A percentile compares a stretch with the other conserved stretches of the same genome.
Evolutionary conservation across 805 yeast species (phyloP).

Genomic region (Yarrowia sp.): DNA sequence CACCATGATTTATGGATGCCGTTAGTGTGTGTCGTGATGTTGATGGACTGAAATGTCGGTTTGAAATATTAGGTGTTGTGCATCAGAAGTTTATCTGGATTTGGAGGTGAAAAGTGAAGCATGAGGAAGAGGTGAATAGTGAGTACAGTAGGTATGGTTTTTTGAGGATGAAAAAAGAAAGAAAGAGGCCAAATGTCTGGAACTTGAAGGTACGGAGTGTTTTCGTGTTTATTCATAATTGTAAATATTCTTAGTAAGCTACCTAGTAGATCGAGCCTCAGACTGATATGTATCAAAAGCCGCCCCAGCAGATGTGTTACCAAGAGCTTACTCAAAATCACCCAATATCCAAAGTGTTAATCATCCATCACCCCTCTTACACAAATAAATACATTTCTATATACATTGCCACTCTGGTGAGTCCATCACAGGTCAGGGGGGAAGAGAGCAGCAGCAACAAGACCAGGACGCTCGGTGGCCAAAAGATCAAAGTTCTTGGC

Average conservation of each 20-base stretch:
- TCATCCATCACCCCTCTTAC: neutral
- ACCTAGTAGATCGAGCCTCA: too few relatives aligned
- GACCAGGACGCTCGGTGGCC: constrained; percentile 74
- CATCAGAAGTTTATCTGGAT: constrained; percentile 4
- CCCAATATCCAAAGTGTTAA: too few relatives aligned
- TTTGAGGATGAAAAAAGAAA: too few relatives aligned
- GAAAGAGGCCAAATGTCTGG: too few relatives aligned
- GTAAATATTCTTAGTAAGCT: too few relatives aligned
- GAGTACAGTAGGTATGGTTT: neutral
- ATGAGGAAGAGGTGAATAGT: neutral
- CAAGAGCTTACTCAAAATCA: too few relatives aligned
- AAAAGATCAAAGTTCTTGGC: constrained; percentile 68
- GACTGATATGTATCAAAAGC: too few relatives aligned
- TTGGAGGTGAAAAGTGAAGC: neutral
- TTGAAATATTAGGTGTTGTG: constrained; percentile 2
- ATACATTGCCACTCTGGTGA: neutral
- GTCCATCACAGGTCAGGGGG: constrained; percentile 55
- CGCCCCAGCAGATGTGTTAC: too few relatives aligned
- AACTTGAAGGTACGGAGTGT: too few relatives aligned
- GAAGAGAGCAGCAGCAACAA: constrained; percentile 67
- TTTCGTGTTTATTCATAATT: too few relatives aligned
- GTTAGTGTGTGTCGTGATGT: constrained; percentile 5
- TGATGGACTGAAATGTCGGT: neutral
- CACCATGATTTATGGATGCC: neutral
- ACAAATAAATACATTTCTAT: constrained; percentile 18